Base-by-base conservation (phyloP, 2,329 filamentous ascomycete species). In the Fusarium neocosmosporiellum region DNA sequence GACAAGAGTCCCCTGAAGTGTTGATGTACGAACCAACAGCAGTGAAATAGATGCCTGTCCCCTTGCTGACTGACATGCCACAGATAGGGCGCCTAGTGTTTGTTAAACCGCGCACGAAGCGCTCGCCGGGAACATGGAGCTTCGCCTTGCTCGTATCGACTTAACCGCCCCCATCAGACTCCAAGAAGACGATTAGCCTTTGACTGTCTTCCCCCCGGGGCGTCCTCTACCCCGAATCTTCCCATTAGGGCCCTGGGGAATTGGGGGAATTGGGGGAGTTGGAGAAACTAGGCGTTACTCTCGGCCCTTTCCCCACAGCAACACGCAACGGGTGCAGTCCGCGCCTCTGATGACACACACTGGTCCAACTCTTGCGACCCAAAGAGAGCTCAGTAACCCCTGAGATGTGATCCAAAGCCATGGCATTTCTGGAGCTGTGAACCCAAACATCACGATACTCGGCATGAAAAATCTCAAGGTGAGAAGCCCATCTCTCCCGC, bases 231-330 rank as follows among this genome's bases (percentile, higher is more conserved):
- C 73, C 75, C 73, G 66, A 75, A 66, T 27, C 43, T 37, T 34
- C 36, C 31, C 48, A 60, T 37, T 41, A 48, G 18, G 27, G 27
- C 64, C 43, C 65, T 60, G 73, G 71, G 66, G 72, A 72, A 65
- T 61, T 72, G 33, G 73, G 71, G 66, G 72, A 72, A 65, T 61
- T 72, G 33, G 70, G 61, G 70, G 70, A 65, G 59, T 31, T 46
- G 37, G 55, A 58, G 37, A 24, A 50, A 41, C 71, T 72, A 70
- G 69, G 72, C 69, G 41, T 39, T 24, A 64, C 24, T 73, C 72
- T 77, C 66, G 71, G 75, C 24, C 69, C 74, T 75, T 77, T 77
- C 75, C 74, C 75, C 74, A 70, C 72, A 70, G 63, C 63, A 68
- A 65, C 69, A 69, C 18, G 58, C 60, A 69, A 75, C 53, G 18